Conservation (phyloP, 1,284 basidiomycete genomes). For the Peniophora sp. region DNA sequence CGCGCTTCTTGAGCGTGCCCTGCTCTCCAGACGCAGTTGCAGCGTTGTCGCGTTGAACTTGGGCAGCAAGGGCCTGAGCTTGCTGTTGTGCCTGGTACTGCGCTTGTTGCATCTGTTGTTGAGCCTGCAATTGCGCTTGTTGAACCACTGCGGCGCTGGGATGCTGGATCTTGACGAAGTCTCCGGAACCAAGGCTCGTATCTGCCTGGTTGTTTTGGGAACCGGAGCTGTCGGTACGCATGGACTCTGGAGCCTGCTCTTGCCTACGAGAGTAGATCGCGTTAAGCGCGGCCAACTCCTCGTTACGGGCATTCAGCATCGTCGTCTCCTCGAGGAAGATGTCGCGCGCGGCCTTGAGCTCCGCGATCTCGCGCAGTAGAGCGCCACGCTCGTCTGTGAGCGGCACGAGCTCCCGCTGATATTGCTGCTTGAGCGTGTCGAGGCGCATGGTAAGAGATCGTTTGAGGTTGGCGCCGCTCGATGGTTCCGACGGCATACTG, state of each 20-base stretch:
- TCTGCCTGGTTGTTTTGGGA: slow-evolving; percentile 7
- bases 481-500: slow-evolving; percentile 27
- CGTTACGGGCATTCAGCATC: slow-evolving; percentile 84
- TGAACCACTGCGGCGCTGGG: background rate
- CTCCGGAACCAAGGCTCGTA: background rate
- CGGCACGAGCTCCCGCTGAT: slow-evolving; percentile 80
- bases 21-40: slow-evolving; percentile 9
- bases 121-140: slow-evolving; percentile 11
- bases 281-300: slow-evolving; percentile 84
- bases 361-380: slow-evolving; percentile 76
- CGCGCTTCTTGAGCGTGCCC: slow-evolving; percentile 25
- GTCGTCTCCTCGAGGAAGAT: slow-evolving; percentile 88
- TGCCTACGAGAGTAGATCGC: slow-evolving; percentile 72
- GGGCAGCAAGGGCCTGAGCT: slow-evolving; percentile 11
- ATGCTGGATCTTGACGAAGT: slow-evolving; percentile 11
- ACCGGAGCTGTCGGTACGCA: slow-evolving; percentile 20
- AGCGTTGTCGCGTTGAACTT: no score
- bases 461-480: slow-evolving; percentile 39
- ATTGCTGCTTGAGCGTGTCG: slow-evolving; percentile 83
- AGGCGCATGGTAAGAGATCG: slow-evolving; percentile 81
- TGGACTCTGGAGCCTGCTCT: slow-evolving; percentile 35
- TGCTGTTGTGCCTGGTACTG: slow-evolving; percentile 18
- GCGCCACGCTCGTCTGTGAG: slow-evolving; percentile 78
- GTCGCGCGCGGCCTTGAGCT: slow-evolving; percentile 83
- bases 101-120: slow-evolving; percentile 23